phyloP scores from a whole-genome alignment of 2,329 filamentous ascomycete species.

The Hypoxylon sp. region DNA sequence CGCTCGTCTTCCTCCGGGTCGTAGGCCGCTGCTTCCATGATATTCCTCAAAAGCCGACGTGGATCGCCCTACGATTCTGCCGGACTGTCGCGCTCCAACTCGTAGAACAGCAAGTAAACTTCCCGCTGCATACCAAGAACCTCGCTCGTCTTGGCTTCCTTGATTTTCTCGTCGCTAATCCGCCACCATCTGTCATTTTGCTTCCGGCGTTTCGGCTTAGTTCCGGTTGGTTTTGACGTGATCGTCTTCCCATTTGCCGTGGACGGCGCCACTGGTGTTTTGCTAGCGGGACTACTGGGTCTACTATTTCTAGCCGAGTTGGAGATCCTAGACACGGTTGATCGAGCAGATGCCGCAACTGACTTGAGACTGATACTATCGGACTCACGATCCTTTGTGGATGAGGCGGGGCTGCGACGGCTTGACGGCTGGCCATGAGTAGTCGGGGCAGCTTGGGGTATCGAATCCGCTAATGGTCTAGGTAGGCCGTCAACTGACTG shows the following conservation, averaged over 20 bases:
- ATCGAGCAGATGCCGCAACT: slow-evolving; percentile 69
- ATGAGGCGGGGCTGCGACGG: slow-evolving; percentile 43
- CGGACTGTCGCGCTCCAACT: slow-evolving; percentile 73
- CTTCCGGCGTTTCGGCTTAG: slow-evolving; percentile 64
- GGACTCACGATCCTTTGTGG: slow-evolving; percentile 59
- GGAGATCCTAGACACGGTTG: slow-evolving; percentile 66
- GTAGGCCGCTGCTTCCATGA: slow-evolving; percentile 31
- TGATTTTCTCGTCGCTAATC: slow-evolving; percentile 96
- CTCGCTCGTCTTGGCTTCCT: slow-evolving; percentile 92
- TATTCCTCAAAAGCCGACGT: slow-evolving; percentile 39
- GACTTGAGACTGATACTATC: slow-evolving; percentile 70
- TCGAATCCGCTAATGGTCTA: slow-evolving; percentile 44
- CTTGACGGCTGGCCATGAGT: slow-evolving; percentile 38
- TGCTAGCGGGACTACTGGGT: slow-evolving; percentile 49
- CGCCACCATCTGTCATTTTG: slow-evolving; percentile 93
- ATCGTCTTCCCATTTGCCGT: slow-evolving; percentile 41
- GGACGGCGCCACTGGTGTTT: slow-evolving; percentile 46
- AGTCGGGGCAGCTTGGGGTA: slow-evolving; percentile 39
- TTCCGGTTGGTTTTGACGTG: slow-evolving; percentile 36
- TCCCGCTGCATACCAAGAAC: slow-evolving; percentile 95
- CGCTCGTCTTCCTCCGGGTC: slow-evolving; percentile 30
- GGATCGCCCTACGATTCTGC: slow-evolving; percentile 44
- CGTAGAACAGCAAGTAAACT: slow-evolving; percentile 97
- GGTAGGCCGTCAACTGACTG: slow-evolving; percentile 55
- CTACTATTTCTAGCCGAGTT: slow-evolving; percentile 57